A percentile compares a stretch with the other conserved stretches of the same genome.
phyloP scores from a whole-genome alignment of 2,329 filamentous ascomycete species.

The Blastomyces silverae region DNA sequence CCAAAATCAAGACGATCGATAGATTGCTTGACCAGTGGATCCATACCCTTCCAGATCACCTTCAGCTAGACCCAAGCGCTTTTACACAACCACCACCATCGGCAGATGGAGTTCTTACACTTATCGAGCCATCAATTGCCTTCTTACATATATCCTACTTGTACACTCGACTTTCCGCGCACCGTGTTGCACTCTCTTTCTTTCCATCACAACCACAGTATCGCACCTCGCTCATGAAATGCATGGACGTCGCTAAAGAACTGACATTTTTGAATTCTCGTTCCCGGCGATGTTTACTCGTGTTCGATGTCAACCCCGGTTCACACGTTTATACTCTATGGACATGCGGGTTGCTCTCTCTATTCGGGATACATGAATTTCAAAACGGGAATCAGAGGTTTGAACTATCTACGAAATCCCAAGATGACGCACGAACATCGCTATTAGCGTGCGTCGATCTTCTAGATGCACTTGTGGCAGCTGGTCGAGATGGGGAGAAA shows the following conservation, averaged over 20 bases:
- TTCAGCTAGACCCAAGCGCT: constrained; percentile 14
- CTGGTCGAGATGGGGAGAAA: constrained; percentile 14
- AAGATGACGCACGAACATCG: constrained; percentile 5
- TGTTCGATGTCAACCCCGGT: constrained; percentile 18
- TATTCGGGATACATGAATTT: constrained; percentile 16
- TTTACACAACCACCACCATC: constrained; percentile 9
- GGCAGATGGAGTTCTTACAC: not conserved
- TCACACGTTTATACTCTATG: constrained; percentile 19
- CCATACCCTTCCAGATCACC: constrained; percentile 18
- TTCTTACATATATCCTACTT: constrained; percentile 19
- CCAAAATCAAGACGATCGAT: constrained; percentile 18
- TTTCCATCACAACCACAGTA: constrained; percentile 12
- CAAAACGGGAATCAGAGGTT: constrained; percentile 5
- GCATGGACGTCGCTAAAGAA: constrained; percentile 14
- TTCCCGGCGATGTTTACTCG: constrained; percentile 13
- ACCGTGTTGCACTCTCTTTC: constrained; percentile 19
- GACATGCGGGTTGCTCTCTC: constrained; percentile 18
- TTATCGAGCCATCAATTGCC: constrained; percentile 16
- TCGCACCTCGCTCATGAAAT: constrained; percentile 13
- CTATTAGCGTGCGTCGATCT: constrained; percentile 9
- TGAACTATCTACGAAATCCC: not conserved
- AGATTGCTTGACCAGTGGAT: constrained; percentile 18
- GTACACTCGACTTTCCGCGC: constrained; percentile 15
- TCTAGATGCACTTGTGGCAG: constrained; percentile 11
- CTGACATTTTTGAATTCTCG: constrained; percentile 15